Conservation (phyloP, 2,329 filamentous ascomycete species). For the Thyridium curvatum region DNA sequence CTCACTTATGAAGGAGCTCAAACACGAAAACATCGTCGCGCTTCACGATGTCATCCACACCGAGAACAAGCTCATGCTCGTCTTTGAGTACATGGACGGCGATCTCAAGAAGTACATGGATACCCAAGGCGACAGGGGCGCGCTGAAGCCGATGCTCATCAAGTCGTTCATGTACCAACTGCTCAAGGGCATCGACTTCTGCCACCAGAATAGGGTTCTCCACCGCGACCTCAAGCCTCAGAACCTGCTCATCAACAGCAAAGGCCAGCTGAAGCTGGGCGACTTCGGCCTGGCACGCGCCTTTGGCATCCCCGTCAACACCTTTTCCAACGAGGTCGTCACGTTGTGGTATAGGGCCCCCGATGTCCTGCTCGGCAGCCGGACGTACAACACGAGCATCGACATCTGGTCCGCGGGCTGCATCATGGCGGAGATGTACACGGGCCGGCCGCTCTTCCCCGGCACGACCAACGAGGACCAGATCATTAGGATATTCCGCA, state of each 20-base stretch:
- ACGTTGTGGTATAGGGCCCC: conserved; percentile 97
- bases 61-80: conserved; percentile 99
- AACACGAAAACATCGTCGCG: conserved; percentile 96
- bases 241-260: conserved; percentile 90
- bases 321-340: conserved; percentile 96
- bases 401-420: conserved; percentile 99
- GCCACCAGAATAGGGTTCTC: conserved; percentile 92
- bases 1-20: conserved; percentile 98
- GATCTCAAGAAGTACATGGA: conserved; percentile 99
- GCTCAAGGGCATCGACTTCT: conserved; percentile 92
- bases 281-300: conserved; percentile 92
- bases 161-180: conserved; percentile 99
- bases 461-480: conserved; percentile 98
- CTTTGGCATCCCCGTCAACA: conserved; percentile 96
- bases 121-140: conserved; percentile 79
- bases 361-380: conserved; percentile 85
- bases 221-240: conserved; percentile 95
- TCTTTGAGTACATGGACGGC: conserved; percentile 98
- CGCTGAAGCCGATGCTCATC: conserved; percentile 83
- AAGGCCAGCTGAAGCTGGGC: conserved; percentile 84
- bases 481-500: conserved; percentile 90
- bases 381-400: conserved; percentile 99
- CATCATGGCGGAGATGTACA: conserved; percentile 99
- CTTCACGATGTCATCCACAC: conserved; percentile 99
- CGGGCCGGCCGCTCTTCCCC: conserved; percentile 88